phyloP scores from a whole-genome alignment of 345 rosid genomes.

The Hibiscus tridactylites region DNA sequence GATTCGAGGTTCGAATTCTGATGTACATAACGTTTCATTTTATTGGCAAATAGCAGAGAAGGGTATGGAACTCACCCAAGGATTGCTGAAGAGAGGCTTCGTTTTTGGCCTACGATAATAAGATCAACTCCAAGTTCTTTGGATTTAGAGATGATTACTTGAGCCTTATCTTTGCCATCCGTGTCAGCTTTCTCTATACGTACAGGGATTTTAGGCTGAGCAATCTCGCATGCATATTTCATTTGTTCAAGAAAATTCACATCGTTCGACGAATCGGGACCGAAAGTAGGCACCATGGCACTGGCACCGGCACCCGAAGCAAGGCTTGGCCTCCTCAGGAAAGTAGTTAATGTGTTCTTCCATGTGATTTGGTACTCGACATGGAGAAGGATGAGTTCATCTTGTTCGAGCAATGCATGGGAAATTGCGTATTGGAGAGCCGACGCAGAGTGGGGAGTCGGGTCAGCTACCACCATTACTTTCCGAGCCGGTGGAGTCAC shows the following conservation, averaged over 20 bases:
- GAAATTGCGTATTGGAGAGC: conserved; percentile 42
- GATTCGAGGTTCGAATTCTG: no score
- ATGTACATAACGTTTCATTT: no score
- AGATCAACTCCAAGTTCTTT: conserved; percentile 43
- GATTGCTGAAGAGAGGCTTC: conserved; percentile 61
- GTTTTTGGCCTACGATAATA: conserved; percentile 62
- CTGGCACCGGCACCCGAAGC: background rate
- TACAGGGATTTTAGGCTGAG: conserved; percentile 9
- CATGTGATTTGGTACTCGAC: conserved; percentile 6
- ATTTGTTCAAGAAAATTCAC: conserved; percentile 60
- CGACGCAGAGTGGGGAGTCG: conserved; percentile 40
- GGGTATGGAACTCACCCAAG: conserved; percentile 43
- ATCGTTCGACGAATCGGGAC: background rate
- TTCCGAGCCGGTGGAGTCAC: conserved; percentile 20
- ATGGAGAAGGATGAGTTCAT: background rate
- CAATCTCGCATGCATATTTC: conserved; percentile 53
- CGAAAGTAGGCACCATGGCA: background rate
- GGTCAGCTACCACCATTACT: conserved; percentile 57
- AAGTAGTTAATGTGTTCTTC: conserved; percentile 34
- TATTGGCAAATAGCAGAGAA: background rate
- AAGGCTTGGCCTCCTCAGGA: conserved; percentile 21
- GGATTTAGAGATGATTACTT: conserved; percentile 37
- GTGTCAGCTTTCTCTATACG: background rate
- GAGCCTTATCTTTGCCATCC: background rate
- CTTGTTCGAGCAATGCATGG: background rate